A percentile compares a stretch with the other conserved stretches of the same genome.
phyloP scores from a whole-genome alignment of 1,139 yeast species.

The Zygosaccharomyces pseudobailii region DNA sequence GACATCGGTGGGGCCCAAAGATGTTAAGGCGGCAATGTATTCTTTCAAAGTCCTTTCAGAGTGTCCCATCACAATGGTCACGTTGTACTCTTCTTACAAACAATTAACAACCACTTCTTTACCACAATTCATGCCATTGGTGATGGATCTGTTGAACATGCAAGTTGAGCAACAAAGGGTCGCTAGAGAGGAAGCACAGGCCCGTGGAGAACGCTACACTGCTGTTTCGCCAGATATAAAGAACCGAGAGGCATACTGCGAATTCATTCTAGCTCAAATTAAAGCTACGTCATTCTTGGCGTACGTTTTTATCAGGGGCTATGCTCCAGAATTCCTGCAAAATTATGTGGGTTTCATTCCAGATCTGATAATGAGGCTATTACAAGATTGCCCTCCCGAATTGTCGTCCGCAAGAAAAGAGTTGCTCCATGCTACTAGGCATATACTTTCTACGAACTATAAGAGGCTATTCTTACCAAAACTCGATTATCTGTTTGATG shows the following conservation, averaged over 20 bases:
- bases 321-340: conserved; percentile 60
- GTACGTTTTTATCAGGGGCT: conserved; percentile 82
- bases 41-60: conserved; percentile 93
- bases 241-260: conserved; percentile 78
- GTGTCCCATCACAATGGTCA: conserved; percentile 95
- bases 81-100: conserved; percentile 83
- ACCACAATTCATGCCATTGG: conserved; percentile 75
- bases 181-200: conserved; percentile 58
- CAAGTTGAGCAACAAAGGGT: conserved; percentile 74
- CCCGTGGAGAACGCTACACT: conserved; percentile 49
- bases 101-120: conserved; percentile 66
- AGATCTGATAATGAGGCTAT: conserved; percentile 73
- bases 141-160: conserved; percentile 65
- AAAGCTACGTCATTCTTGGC: conserved; percentile 96
- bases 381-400: conserved; percentile 97
- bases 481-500: conserved; percentile 79
- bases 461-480: conserved; percentile 79
- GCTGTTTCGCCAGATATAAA: conserved; percentile 63
- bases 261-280: conserved; percentile 90
- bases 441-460: conserved; percentile 84
- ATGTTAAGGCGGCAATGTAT: conserved; percentile 50
- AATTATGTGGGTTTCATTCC: conserved; percentile 73
- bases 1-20: conserved; percentile 15
- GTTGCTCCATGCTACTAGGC: conserved; percentile 88
- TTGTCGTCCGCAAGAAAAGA: conserved; percentile 90